Base-by-base conservation (phyloP, 495 filamentous ascomycete genomes). In the Penicillium silybi region DNA sequence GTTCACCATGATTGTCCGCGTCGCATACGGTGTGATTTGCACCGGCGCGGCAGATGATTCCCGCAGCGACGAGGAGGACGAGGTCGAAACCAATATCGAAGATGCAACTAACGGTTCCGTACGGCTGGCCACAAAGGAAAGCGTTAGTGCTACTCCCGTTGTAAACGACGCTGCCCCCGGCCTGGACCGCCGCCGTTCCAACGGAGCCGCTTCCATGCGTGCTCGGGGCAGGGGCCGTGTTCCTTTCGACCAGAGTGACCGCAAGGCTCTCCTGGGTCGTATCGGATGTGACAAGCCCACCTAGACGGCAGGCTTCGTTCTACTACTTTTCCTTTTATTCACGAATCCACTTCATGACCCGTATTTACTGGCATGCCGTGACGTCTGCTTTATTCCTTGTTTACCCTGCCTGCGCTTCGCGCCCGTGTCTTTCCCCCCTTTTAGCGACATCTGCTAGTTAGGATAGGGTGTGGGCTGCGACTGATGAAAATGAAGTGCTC, bases 21-120 rank as follows among this genome's bases (percentile, higher is more conserved):
- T 97, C 1, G 92, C 90, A 17, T 72, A 83, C 45, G 82, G 81
- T 26, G 88, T 96, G 2, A 58, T 97, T 16, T 80, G 73, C 41
- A 90, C 89, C 22, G 79, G 80, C n/a, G 77, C 80, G 23, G 91
- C 92, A 20, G 92, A 95, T 47, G 92, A 97, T 60, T 78, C 80
- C 25, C 84, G 92, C 44, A 95, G 89, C 64, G 92, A 96, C 55
- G 90, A 90, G 54, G 92, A 97, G 61, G 87, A 72, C 20, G 85
- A 82, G 38, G 84, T 77, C 18, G 78, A 81, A 20, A 80, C 83
- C 16, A 76, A 78, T 2, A 73, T 15, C 18, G 23, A 55, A 23
- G 13, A 41, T 20, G 17, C 47, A 23, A 32, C 82, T 29, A 78
- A 79, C 10, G 74, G 78, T 18, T 58, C 71, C 20, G 56, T 65